These are phyloP conservation scores for Leptographium flavum DNA, from an alignment of 2,329 filamentous ascomycete genomes.

Conservation along the genomic window DNA sequence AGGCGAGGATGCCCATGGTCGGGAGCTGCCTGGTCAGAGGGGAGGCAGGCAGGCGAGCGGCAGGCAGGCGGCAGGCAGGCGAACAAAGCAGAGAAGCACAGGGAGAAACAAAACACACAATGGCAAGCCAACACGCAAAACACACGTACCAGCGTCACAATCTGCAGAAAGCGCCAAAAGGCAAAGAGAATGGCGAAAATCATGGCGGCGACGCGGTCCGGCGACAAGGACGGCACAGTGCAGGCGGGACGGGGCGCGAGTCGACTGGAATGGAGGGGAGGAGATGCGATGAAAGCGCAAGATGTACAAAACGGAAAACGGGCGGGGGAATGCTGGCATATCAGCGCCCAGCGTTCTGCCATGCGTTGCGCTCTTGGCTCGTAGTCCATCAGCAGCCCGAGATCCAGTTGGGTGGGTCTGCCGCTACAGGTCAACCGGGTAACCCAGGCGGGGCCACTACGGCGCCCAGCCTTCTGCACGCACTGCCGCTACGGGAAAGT, in stretches of 20 bases:
- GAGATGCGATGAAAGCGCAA: not conserved
- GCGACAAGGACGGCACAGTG: not conserved
- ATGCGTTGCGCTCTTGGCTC: too few species aligned
- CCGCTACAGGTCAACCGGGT: too few species aligned
- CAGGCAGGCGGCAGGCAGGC: not conserved
- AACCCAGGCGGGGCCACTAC: not conserved
- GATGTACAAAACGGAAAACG: not conserved
- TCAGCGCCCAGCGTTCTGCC: too few species aligned
- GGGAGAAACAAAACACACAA: too few species aligned
- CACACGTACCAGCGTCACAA: constrained; percentile 41
- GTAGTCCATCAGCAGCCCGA: too few species aligned
- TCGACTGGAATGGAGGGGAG: not conserved
- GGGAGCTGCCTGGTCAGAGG: constrained; percentile 34
- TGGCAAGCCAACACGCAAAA: too few species aligned
- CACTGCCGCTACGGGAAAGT: too few species aligned
- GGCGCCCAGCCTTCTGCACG: not conserved
- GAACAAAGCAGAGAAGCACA: too few species aligned
- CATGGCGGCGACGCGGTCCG: constrained; percentile 25
- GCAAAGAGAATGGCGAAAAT: constrained; percentile 49
- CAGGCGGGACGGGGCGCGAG: not conserved
- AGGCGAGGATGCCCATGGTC: constrained; percentile 51
- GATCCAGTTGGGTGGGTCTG: too few species aligned
- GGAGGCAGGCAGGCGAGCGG: not conserved
- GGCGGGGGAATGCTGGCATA: too few species aligned
- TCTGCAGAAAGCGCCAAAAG: constrained; percentile 47